phyloP scores from a whole-genome alignment of 345 rosid species.

The Rhodamnia rubescens region DNA sequence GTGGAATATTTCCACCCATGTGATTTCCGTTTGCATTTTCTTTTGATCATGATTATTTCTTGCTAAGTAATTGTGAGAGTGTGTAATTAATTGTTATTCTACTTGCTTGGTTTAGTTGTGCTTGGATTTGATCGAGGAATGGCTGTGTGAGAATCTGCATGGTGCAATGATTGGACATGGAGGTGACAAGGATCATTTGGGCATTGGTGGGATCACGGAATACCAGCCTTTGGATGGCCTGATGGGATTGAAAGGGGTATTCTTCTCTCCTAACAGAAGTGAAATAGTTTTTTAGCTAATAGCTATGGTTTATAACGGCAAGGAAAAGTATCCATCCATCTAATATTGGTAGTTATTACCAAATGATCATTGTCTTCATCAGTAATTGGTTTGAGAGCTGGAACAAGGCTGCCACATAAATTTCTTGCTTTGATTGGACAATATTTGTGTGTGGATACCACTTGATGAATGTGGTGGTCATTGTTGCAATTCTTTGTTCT shows the following conservation, averaged over 20 bases:
- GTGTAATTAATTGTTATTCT: background rate
- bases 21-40: background rate
- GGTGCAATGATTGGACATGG: slow-evolving; percentile 29
- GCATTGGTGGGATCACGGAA: slow-evolving; percentile 51
- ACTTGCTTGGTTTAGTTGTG: slow-evolving; percentile 36
- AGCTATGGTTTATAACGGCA: background rate
- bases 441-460: background rate
- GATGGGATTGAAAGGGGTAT: slow-evolving; percentile 74
- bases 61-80: background rate
- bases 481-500: background rate
- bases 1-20: background rate
- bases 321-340: background rate
- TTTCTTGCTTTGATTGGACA: background rate
- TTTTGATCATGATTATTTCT: background rate
- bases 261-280: background rate
- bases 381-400: background rate
- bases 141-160: slow-evolving; percentile 55
- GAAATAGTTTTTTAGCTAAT: background rate
- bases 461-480: background rate
- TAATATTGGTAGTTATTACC: background rate
- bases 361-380: background rate
- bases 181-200: slow-evolving; percentile 17
- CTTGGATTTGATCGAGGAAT: slow-evolving; percentile 79
- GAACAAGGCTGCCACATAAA: background rate
- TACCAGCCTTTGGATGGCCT: slow-evolving; percentile 72